Base-by-base conservation (phyloP, 306 rosid species). In the Rosa chinensis region DNA sequence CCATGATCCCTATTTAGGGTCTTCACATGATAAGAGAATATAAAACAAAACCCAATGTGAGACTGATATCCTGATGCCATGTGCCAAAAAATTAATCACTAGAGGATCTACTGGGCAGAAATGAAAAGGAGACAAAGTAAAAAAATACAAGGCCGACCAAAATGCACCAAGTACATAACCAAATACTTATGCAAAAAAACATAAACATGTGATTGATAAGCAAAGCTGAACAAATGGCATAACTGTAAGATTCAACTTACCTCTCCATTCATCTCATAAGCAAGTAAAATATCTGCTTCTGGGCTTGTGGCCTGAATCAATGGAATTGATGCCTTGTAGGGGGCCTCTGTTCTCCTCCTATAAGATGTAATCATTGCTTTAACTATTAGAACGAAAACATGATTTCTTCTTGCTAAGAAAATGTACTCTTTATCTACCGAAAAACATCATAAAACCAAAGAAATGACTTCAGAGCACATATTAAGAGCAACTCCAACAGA, bases 261-360 rank as follows among this genome's bases (percentile, higher is more conserved):
- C 81, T 92, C 91, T 73, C 98, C 98, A 72, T 95, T 95, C 99
- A 95, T 95, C 91, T 95, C 99, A 74, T 92, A 95, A 78, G 97
- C 98, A 82, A 95, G 94, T 45, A 95, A 85, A 83, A 92, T 98
- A 86, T 92, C 98, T 79, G 99, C 98, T 71, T 85, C 92, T 17
- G 97, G 98, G 77, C 89, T 92, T 76, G 99, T 85, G 62, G 99
- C 99, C 85, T 92, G 96, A 81, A 74, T 86, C 23, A 95, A 90
- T 62, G 99, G 98, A 86, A 95, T 93, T 47, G 98, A 95, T 79
- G 96, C 98, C 89, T 91, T 92, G 86, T 95, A 95, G 28, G 37
- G 99, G 99, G 20, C 99, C 99, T 82, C 98, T 97, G 32, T 89
- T 92, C 84, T 95, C 99, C 85, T 95, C 98, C 98, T 92, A 83